Base-by-base conservation (phyloP, 345 rosid species). In the Eucalyptus cloeziana region DNA sequence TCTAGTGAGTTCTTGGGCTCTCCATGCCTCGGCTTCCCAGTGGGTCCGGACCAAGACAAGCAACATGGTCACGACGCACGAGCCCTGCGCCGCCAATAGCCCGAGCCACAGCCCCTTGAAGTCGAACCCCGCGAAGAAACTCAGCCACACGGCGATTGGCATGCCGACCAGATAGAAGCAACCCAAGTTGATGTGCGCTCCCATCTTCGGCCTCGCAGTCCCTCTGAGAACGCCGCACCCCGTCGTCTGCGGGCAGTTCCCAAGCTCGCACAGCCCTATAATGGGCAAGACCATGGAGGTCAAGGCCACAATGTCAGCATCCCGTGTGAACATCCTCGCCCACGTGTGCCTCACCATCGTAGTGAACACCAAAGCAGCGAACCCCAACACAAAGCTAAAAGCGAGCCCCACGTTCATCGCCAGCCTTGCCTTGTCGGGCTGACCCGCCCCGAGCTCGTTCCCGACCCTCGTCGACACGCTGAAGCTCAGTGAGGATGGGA, bases 211-310 rank as follows among this genome's bases (percentile, higher is more conserved):
- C 83, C 98, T 93, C 1, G 98, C 99, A 4, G 96, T 94, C 56
- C 99, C 99, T 92, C 99, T 91, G 86, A 97, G 79, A 8, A 96
- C 98, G 5, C 99, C 99, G 79, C 99, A 97, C 3, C 95, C 93
- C 24, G 97, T 95, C 12, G 99, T 97, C 88, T 97, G 98, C 7
- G 99, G 98, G 89, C 99, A 97, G 88, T 96, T 97, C 25, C 99
- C 99, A 24, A 97, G 94, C 90, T 97, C 99, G 87, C 99, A 97
- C 5, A 96, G 91, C 79, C 98, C 99, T 21, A 96, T 93, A 69
- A 97, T 95, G 16, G 98, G 98, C 93, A 97, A 90, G 83, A 94
- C 96, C 92, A 90, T 91, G 3, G 97, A 93, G 24, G 98, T 96
- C 88, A 95, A 90, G 69, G 93, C 92, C 47, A 95, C 67, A 49